Percentiles rank a stretch among this genome's conserved stretches.
Evolutionary conservation across 345 rosid genomes (phyloP).

Genomic region (Excoecaria agallocha): DNA sequence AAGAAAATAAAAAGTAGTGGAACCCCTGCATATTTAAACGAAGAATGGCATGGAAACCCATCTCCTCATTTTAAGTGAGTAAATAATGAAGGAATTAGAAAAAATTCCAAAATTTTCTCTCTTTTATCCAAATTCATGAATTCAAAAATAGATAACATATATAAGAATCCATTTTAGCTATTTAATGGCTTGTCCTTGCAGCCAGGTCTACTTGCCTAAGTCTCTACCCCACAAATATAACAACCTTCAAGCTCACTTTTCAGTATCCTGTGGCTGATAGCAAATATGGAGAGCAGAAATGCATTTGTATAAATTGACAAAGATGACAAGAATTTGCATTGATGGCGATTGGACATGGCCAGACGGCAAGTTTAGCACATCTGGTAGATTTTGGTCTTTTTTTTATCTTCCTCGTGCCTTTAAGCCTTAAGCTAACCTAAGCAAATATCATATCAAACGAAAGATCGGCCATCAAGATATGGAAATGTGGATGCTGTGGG

Average conservation of each 20-base stretch:
- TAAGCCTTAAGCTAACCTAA: background rate
- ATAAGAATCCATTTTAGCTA: background rate
- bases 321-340: background rate
- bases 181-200: background rate
- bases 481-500: conserved; percentile 18
- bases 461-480: conserved; percentile 1
- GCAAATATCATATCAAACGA: background rate
- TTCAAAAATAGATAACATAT: too few species aligned
- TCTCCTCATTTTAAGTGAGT: too few species aligned
- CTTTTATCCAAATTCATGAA: too few species aligned
- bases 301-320: background rate
- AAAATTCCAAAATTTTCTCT: too few species aligned
- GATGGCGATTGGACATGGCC: conserved; percentile 5
- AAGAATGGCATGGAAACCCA: too few species aligned
- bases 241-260: background rate
- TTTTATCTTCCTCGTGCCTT: background rate
- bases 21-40: too few species aligned
- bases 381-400: background rate
- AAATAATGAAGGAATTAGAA: too few species aligned
- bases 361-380: background rate
- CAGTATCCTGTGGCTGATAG: background rate
- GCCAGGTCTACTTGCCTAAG: conserved; percentile 3
- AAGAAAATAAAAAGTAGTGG: too few species aligned
- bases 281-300: background rate
- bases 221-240: background rate